phyloP scores from a whole-genome alignment of 2,329 filamentous ascomycete genomes.

The Sclerotinia borealis region DNA sequence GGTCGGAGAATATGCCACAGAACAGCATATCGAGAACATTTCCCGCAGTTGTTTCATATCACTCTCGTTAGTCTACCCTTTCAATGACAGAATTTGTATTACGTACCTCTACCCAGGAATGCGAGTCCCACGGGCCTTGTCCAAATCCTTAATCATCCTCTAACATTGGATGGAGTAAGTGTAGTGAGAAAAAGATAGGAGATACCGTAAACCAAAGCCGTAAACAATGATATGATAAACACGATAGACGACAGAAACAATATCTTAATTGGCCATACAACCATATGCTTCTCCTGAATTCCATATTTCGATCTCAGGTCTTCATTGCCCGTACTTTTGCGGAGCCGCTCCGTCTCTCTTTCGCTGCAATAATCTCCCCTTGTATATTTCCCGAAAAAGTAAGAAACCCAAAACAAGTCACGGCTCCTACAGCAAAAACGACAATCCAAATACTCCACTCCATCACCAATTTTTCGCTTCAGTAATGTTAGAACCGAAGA shows the following conservation, averaged over 20 bases:
- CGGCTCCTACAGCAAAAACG: conserved; percentile 20
- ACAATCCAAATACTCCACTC: conserved; percentile 35
- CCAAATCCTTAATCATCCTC: conserved; percentile 33
- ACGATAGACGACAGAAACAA: conserved; percentile 32
- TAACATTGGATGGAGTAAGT: conserved; percentile 32
- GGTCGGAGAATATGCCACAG: neutral
- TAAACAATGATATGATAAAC: conserved; percentile 31
- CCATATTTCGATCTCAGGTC: neutral
- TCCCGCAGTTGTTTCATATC: neutral
- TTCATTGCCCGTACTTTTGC: conserved; percentile 1
- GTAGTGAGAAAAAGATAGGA: conserved; percentile 36
- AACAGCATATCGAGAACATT: neutral
- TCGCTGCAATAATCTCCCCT: neutral
- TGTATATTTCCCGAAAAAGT: conserved; percentile 6
- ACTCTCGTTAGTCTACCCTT: neutral
- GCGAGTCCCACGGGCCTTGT: conserved; percentile 32
- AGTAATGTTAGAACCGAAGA: conserved; percentile 32
- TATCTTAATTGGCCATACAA: conserved; percentile 32
- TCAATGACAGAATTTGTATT: conserved; percentile 16
- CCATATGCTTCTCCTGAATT: neutral
- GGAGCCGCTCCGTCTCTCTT: conserved; percentile 1
- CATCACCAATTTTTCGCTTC: conserved; percentile 33
- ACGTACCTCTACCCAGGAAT: conserved; percentile 35
- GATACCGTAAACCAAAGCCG: conserved; percentile 33
- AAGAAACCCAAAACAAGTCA: neutral